Evolutionary conservation across 305 asterid species (phyloP), one percentile per base, ranked within the genome.

Genomic region (Fraxinus angustifolia): DNA sequence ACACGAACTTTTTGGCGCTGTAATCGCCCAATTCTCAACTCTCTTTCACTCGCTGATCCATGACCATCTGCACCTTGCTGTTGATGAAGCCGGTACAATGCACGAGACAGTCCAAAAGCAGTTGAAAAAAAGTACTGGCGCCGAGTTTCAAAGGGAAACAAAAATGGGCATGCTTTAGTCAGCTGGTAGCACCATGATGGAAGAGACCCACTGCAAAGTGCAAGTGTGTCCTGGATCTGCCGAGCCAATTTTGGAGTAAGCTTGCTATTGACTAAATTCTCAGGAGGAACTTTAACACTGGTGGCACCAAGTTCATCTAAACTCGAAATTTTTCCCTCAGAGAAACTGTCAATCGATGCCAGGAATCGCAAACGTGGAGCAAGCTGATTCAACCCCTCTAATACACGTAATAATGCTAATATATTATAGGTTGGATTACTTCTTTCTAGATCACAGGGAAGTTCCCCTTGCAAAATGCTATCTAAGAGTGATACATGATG

Each of bases 161-260:
- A 85, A 87, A 96, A 96, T 4, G 99, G 98, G 83, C 99, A 96
- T 42, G 99, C 92, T 87, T 90, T 96, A 26, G 98, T 94, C 84
- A 96, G 86, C 89, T 96, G 99, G 89, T 91, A 92, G 90, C 98
- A 96, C 99, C 99, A 96, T 31, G 98, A 91, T 50, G 99, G 99
- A 81, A 94, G 97, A 79, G 97, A 90, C 35, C 98, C 99, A 71
- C 98, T 92, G 88, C 97, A 96, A 73, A 96, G 97, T 60, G 99
- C 99, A 78, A 96, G 95, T 33, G 97, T 97, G 81, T 94, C 98
- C 90, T 94, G 98, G 73, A 94, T 93, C 88, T 96, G 99, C 78
- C 98, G 87, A 62, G 97, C 92, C 85, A 96, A 85, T 85, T 96
- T 96, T 31, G 99, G 98, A 28, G 98, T 96, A 78, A 96, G 98